A percentile compares a stretch with the other conserved stretches of the same genome.
Evolutionary conservation across 768 basidiomycete species (phyloP).

Genomic region (Tylopilus sp.): DNA sequence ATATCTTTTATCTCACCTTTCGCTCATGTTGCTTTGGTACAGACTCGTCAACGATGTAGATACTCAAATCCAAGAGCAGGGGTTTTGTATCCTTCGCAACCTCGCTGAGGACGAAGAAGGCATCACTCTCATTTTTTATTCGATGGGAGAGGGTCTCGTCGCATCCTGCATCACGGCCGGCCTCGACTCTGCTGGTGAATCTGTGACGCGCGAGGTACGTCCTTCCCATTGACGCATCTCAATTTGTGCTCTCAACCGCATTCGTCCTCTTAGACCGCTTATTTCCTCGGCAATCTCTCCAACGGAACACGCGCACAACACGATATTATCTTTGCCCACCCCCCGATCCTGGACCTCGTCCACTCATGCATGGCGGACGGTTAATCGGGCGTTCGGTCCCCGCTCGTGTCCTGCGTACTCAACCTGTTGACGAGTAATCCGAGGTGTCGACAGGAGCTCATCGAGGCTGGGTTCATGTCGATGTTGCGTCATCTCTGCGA

Average conservation of each 20-base stretch:
- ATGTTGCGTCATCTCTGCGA: constrained; percentile 44
- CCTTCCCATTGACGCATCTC: background rate
- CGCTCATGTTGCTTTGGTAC: background rate
- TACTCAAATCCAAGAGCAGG: constrained; percentile 64
- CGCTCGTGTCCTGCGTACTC: constrained; percentile 57
- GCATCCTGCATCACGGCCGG: constrained; percentile 45
- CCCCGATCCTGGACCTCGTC: constrained; percentile 50
- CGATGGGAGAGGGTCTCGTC: constrained; percentile 46
- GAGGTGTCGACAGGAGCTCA: constrained; percentile 35
- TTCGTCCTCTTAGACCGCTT: constrained; percentile 49
- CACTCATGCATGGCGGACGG: constrained; percentile 58
- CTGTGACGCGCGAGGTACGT: constrained; percentile 51
- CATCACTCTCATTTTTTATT: constrained; percentile 56
- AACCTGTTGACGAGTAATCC: constrained; percentile 48
- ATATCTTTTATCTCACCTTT: background rate
- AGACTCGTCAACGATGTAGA: constrained; percentile 58
- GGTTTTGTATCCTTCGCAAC: constrained; percentile 62
- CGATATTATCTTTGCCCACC: constrained; percentile 47
- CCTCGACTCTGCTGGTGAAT: constrained; percentile 49
- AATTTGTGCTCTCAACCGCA: no score
- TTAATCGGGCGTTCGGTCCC: constrained; percentile 54
- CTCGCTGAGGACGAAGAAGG: constrained; percentile 63
- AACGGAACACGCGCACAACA: constrained; percentile 55
- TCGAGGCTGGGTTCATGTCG: constrained; percentile 43
- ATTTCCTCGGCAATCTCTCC: constrained; percentile 63